These are phyloP conservation scores for Dryadomyces sulphureus DNA, from an alignment of 2,329 filamentous ascomycete genomes.

Conservation along the genomic window DNA sequence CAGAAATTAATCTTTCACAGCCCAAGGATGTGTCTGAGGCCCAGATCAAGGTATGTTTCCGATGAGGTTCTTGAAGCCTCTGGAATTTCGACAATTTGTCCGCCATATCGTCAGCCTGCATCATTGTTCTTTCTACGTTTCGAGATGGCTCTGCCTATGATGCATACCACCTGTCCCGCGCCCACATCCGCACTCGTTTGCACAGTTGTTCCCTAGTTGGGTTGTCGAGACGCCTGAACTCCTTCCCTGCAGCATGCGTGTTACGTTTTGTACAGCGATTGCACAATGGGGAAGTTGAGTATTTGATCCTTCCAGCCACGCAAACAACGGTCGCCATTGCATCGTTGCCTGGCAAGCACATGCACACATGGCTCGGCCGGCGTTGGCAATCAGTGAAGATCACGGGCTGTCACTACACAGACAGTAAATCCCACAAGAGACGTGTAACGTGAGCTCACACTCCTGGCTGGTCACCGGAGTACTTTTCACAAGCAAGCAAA, in stretches of 20 bases:
- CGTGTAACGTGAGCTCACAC: slow-evolving; percentile 7
- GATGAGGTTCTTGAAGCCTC: slow-evolving; percentile 53
- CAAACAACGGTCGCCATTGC: slow-evolving; percentile 22
- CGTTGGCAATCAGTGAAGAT: slow-evolving; percentile 4
- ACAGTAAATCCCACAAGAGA: not conserved
- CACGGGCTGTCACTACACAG: slow-evolving; percentile 5
- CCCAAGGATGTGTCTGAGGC: slow-evolving; percentile 90
- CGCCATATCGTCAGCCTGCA: slow-evolving; percentile 10
- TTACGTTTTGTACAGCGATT: slow-evolving; percentile 9
- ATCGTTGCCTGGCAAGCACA: slow-evolving; percentile 40
- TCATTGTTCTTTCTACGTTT: slow-evolving; percentile 16
- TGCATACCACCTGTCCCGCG: not conserved
- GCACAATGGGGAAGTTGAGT: slow-evolving; percentile 37
- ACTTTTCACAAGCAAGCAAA: slow-evolving; percentile 27
- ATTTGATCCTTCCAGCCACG: slow-evolving; percentile 30
- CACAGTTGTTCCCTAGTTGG: slow-evolving; percentile 7
- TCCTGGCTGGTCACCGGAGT: slow-evolving; percentile 15
- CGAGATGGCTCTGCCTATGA: slow-evolving; percentile 4
- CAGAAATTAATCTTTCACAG: slow-evolving; percentile 40
- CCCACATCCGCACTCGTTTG: not conserved
- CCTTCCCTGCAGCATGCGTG: slow-evolving; percentile 24
- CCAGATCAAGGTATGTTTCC: slow-evolving; percentile 99
- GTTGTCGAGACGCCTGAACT: slow-evolving; percentile 16
- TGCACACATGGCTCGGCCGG: not conserved
- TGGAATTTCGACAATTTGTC: slow-evolving; percentile 51